These are phyloP conservation scores for Diaporthe destruens DNA, from an alignment of 2,329 filamentous ascomycete genomes.

Conservation along the genomic window DNA sequence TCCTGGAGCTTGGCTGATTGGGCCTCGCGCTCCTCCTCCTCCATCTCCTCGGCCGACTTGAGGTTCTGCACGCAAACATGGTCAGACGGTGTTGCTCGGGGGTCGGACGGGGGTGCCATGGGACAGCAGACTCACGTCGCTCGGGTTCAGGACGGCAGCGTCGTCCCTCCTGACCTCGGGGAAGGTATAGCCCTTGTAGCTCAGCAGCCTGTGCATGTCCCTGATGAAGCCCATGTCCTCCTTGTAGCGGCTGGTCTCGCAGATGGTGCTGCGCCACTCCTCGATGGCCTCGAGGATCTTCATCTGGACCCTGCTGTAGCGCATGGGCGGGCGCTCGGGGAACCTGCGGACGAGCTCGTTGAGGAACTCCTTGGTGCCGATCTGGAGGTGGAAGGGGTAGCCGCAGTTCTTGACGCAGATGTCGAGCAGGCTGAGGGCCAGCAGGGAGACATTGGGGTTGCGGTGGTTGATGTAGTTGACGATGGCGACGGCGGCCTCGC, in stretches of 20 bases:
- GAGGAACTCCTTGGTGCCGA: constrained; percentile 98
- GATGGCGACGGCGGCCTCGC: constrained; percentile 93
- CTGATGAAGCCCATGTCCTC: constrained; percentile 96
- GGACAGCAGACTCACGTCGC: constrained; percentile 79
- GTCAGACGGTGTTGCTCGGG: constrained; percentile 33
- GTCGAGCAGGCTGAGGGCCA: constrained; percentile 92
- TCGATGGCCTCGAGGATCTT: constrained; percentile 97
- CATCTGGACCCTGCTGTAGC: constrained; percentile 87
- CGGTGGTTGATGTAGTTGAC: constrained; percentile 96
- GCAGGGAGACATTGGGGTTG: constrained; percentile 92
- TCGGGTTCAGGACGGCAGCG: constrained; percentile 95
- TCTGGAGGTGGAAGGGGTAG: constrained; percentile 98
- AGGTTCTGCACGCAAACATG: constrained; percentile 74
- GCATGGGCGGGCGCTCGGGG: constrained; percentile 90
- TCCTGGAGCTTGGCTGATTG: constrained; percentile 99
- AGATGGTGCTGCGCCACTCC: constrained; percentile 98
- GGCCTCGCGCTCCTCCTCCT: constrained; percentile 93
- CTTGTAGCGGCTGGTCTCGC: constrained; percentile 97
- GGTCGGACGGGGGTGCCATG: not conserved
- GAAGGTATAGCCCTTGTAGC: constrained; percentile 97
- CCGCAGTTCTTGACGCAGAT: constrained; percentile 99
- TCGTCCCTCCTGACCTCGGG: constrained; percentile 93
- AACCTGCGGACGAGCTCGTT: constrained; percentile 98
- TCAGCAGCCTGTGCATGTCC: constrained; percentile 96
- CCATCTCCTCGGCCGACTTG: constrained; percentile 98